Evolutionary conservation across 306 rosid species (phyloP).

Genomic region (Cicer arietinum): DNA sequence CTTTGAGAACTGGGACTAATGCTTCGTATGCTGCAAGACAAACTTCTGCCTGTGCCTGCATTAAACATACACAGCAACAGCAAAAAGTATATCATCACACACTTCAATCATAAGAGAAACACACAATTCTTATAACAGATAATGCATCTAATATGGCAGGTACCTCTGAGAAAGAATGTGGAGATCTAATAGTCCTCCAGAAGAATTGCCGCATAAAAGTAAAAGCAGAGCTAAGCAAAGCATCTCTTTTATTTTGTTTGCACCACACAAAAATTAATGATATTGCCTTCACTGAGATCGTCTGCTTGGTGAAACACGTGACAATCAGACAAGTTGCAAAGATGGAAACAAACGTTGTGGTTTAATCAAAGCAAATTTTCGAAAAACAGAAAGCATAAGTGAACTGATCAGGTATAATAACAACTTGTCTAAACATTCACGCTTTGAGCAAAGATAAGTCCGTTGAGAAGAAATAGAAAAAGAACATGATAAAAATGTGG

Average conservation of each 20-base stretch:
- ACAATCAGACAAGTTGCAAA: slow-evolving; percentile 41
- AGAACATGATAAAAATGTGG: slow-evolving; percentile 12
- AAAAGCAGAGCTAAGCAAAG: slow-evolving; percentile 52
- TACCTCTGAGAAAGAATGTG: slow-evolving; percentile 77
- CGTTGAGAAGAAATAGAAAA: slow-evolving; percentile 18
- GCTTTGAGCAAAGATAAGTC: slow-evolving; percentile 35
- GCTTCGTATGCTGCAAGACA: slow-evolving; percentile 88
- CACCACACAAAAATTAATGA: slow-evolving; percentile 69
- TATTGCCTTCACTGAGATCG: slow-evolving; percentile 72
- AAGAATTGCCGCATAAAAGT: slow-evolving; percentile 79
- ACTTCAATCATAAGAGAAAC: slow-evolving; percentile 39
- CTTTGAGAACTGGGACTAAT: slow-evolving; percentile 67
- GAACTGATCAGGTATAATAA: slow-evolving; percentile 14
- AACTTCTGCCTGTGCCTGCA: slow-evolving; percentile 80
- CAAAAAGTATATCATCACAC: slow-evolving; percentile 39
- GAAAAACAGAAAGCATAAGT: not conserved
- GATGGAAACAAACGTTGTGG: slow-evolving; percentile 15
- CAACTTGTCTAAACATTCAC: slow-evolving; percentile 26
- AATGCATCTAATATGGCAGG: slow-evolving; percentile 37
- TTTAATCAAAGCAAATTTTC: slow-evolving; percentile 32
- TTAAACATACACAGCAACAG: slow-evolving; percentile 43
- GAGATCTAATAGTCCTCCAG: slow-evolving; percentile 65
- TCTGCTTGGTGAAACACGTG: slow-evolving; percentile 54
- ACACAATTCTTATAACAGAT: slow-evolving; percentile 12
- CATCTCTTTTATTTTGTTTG: slow-evolving; percentile 53